Evolutionary conservation across 2,329 filamentous ascomycete species (phyloP), one percentile per base, ranked within the genome.

Genomic region (Aspergillus brunneoviolaceus): DNA sequence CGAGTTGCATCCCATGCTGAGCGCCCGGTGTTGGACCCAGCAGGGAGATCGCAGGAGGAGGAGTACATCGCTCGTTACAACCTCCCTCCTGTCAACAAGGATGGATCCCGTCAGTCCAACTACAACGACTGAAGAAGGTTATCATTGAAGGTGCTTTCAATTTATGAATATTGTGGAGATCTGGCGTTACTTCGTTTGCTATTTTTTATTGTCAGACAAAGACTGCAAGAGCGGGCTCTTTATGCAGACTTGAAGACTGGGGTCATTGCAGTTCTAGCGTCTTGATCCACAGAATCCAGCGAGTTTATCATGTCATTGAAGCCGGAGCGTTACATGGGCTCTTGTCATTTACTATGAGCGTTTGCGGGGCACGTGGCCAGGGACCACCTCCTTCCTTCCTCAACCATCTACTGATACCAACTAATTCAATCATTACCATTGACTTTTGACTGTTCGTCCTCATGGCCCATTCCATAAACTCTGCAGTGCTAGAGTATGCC

Each of bases 51-150:
- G 1, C 84, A 85, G 65, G 83, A 86, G 65, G 82, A 85, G 51
- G 83, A 85, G 50, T 61, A 82, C 12, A 77, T 76, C 57, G 76
- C 73, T 47, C 73, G 72, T 59, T 81, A 81, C 69, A 80, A 80
- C 1, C 68, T 85, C 25, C 80, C 80, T 3, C 75, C 74, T 63
- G 80, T 83, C 7, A 83, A 83, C 65, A 86, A 86, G 71, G 81
- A 86, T 65, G 84, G 84, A 0, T 78, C 82, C 21, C 79, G 81
- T 3, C 75, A 81, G 63, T 81, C 81, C 6, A 86, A 86, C 66
- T 86, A 85, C 64, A 86, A 86, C 61, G 84, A 86, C 63, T 63
- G n/a, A 59, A 19, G n/a, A 7, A 5, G 23, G 1, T 50, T 12
- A 2, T 33, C 6, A 33, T 9, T 3, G 12, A 9, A 2, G 27